Evolutionary conservation across 2,329 filamentous ascomycete genomes (phyloP), one percentile per base, ranked within the genome.

Genomic region (Fusarium ambrosium): DNA sequence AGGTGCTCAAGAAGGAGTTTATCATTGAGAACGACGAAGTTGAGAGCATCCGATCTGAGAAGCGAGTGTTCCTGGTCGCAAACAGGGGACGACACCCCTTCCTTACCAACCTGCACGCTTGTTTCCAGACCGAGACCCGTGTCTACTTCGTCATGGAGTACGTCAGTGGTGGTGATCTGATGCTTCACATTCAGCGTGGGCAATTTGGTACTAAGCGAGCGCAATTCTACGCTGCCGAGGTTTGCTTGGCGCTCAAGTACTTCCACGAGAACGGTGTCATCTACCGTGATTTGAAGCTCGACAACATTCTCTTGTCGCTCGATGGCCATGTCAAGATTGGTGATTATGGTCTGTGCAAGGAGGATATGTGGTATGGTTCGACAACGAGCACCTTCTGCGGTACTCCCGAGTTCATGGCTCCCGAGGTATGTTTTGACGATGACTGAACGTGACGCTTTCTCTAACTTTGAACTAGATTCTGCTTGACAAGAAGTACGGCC

Each of bases 61-160:
- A 99, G 89, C 91, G 97, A 74, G 97, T 99, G 18, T 98, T 98
- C 86, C 84, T 99, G 82, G 93, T 99, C 81, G 97, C 97, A 37
- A 99, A 99, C 86, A 95, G 97, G 82, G 97, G 98, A 82, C 92
- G 94, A 16, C 97, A 99, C 81, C 97, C 97, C 0, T 99, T 99
- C 90, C 85, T 99, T 77, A 92, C 97, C 59, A 99, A 94, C 81
- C 86, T 99, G 43, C 97, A 99, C 82, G 97, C 97, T 64, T 99
- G 97, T 86, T 99, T 99, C 90, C 97, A 99, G 85, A 99, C 97
- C 0, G 97, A 99, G 84, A 99, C 97, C 8, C 89, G 97, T 78
- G 95, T 99, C 24, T 99, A 99, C 86, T 99, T 99, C 81, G 97
- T 99, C 74, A 98, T 98, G 96, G 97, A 99, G 86, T 99, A 99